Percentiles rank a stretch among this genome's conserved stretches.
These are phyloP conservation scores for Kwoniella shivajii DNA, from an alignment of 1,284 basidiomycete genomes.

Conservation along the genomic window DNA sequence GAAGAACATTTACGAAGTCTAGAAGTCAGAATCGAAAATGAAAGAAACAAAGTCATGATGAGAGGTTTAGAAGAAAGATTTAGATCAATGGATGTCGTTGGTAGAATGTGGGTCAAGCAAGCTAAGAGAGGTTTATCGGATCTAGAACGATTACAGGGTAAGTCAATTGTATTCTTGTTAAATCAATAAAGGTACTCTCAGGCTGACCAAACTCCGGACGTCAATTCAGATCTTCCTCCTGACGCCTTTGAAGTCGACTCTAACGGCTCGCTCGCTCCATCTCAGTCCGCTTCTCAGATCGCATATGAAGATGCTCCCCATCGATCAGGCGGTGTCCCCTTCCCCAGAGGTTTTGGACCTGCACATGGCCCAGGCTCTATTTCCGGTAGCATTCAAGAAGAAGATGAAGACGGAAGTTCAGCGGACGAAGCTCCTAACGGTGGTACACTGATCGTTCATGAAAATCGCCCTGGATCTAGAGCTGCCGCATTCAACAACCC, in stretches of 20 bases:
- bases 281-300: constrained; percentile 53
- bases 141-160: constrained; percentile 44
- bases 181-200: not conserved
- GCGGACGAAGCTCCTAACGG: constrained; percentile 36
- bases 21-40: constrained; percentile 51
- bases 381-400: constrained; percentile 50
- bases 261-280: constrained; percentile 54
- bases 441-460: constrained; percentile 48
- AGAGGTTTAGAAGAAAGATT: constrained; percentile 53
- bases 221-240: constrained; percentile 30
- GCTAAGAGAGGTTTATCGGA: constrained; percentile 50
- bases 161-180: constrained; percentile 7
- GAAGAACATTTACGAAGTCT: constrained; percentile 52
- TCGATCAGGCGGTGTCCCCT: constrained; percentile 17
- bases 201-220: not conserved
- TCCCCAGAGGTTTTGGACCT: constrained; percentile 16
- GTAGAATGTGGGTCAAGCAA: constrained; percentile 53
- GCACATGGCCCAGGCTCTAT: constrained; percentile 38
- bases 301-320: constrained; percentile 41
- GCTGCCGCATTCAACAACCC: constrained; percentile 6
- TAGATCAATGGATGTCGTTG: constrained; percentile 53
- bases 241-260: constrained; percentile 54
- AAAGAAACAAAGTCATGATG: constrained; percentile 54
- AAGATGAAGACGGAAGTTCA: constrained; percentile 50
- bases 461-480: constrained; percentile 38